Percentiles rank a stretch among this genome's conserved stretches.
phyloP scores from a whole-genome alignment of 2,329 filamentous ascomycete species.

The Colletotrichum sp. region DNA sequence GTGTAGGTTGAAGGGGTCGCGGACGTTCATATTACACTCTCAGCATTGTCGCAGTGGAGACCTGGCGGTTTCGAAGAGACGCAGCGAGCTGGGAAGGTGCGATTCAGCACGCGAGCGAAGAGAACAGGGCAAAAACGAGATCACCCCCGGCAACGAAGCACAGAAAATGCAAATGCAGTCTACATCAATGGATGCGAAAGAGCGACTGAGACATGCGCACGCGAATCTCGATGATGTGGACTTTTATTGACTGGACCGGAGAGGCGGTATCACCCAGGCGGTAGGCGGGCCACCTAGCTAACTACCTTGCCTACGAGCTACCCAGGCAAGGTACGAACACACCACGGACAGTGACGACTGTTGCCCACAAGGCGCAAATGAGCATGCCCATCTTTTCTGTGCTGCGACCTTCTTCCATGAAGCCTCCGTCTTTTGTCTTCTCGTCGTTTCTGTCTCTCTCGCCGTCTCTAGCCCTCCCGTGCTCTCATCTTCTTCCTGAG shows the following conservation, averaged over 20 bases:
- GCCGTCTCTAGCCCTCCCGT: not conserved
- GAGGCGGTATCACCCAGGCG: not conserved
- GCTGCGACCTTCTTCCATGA: not conserved
- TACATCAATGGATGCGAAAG: slow-evolving; percentile 21
- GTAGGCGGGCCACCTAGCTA: not conserved
- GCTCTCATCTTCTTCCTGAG: not conserved
- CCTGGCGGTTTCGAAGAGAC: slow-evolving; percentile 16
- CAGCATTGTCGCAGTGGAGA: slow-evolving; percentile 21
- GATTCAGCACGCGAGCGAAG: not conserved
- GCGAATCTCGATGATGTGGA: slow-evolving; percentile 19
- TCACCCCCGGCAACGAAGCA: not conserved
- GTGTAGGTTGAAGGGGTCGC: slow-evolving; percentile 47
- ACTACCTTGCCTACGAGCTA: not conserved
- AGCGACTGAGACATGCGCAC: slow-evolving; percentile 4
- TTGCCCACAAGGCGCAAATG: not conserved
- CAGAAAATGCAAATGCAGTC: not conserved
- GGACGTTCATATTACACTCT: slow-evolving; percentile 40
- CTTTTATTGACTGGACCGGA: slow-evolving; percentile 2
- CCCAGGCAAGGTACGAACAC: not conserved
- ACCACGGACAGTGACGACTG: not conserved
- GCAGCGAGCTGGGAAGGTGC: slow-evolving; percentile 7
- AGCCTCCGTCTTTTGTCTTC: not conserved
- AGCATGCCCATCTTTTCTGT: not conserved
- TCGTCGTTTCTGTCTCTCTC: not conserved
- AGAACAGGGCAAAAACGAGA: not conserved